A percentile compares a stretch with the other conserved stretches of the same genome.
phyloP scores from a whole-genome alignment of 2,329 filamentous ascomycete species.

The Cadophora luteo-olivacea region DNA sequence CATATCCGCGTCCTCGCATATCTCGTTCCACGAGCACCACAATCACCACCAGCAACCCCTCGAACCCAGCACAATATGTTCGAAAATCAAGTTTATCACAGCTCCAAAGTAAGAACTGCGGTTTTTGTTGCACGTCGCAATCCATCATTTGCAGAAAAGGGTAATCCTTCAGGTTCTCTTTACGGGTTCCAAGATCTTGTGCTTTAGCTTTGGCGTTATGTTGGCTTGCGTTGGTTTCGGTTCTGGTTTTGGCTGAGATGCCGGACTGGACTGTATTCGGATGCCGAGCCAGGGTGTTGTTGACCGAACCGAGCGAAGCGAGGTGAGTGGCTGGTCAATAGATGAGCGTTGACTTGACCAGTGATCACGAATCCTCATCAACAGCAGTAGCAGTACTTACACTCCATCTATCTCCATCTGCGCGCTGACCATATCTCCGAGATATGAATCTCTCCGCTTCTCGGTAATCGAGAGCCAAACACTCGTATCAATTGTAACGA shows the following conservation, averaged over 20 bases:
- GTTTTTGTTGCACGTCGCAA: slow-evolving; percentile 17
- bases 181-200: neutral
- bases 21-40: slow-evolving; percentile 4
- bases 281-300: neutral
- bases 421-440: no score
- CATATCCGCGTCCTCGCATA: slow-evolving; percentile 4
- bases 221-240: no score
- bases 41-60: no score
- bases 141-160: slow-evolving; percentile 10
- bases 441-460: no score
- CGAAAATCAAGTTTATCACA: neutral
- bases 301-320: neutral
- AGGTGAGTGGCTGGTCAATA: neutral
- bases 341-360: neutral
- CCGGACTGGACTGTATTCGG: neutral
- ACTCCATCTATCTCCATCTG: no score
- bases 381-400: no score
- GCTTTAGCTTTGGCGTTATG: neutral
- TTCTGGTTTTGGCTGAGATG: neutral
- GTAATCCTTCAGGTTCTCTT: neutral
- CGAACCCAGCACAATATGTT: neutral
- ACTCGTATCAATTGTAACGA: no score
- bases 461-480: no score
- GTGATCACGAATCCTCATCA: neutral
- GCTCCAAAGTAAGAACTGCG: neutral